Evolutionary conservation across 371 early-diverging fungal genomes (phyloP).

Genomic region (Mortierella sp.): DNA sequence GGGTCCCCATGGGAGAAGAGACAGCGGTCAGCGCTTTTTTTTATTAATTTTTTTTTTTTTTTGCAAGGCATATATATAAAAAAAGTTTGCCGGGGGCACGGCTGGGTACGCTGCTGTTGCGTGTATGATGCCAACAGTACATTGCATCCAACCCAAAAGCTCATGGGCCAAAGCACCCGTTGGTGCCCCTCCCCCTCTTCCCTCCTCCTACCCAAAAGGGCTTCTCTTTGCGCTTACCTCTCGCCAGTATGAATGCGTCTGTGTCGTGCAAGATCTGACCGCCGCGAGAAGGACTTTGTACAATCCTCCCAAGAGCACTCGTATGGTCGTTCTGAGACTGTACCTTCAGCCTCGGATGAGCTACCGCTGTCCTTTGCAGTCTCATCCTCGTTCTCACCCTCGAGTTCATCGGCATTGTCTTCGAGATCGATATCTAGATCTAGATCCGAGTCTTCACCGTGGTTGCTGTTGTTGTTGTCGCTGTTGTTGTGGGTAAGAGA

Average conservation of each 20-base stretch:
- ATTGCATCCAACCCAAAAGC: no score
- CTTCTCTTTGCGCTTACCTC: constrained; percentile 17
- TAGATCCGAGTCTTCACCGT: constrained; percentile 11
- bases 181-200: background rate
- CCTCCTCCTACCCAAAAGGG: constrained; percentile 3
- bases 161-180: no score
- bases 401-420: constrained; percentile 7
- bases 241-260: constrained; percentile 80
- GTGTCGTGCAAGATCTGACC: constrained; percentile 78
- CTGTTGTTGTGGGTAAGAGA: constrained; percentile 3
- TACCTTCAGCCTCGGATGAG: constrained; percentile 44
- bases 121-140: background rate
- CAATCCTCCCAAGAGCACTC: constrained; percentile 73
- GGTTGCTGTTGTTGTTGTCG: constrained; percentile 5
- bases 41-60: no score
- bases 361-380: constrained; percentile 39
- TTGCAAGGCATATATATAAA: background rate
- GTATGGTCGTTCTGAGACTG: constrained; percentile 57
- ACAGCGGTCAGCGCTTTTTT: background rate
- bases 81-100: background rate
- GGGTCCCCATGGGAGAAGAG: background rate
- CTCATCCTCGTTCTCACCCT: constrained; percentile 32
- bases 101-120: no score
- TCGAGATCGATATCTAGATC: constrained; percentile 33
- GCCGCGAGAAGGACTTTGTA: constrained; percentile 71